Percentiles rank a stretch among this genome's conserved stretches.
Conservation (phyloP, 305 asterid genomes). For the Euphrasia arctica region DNA sequence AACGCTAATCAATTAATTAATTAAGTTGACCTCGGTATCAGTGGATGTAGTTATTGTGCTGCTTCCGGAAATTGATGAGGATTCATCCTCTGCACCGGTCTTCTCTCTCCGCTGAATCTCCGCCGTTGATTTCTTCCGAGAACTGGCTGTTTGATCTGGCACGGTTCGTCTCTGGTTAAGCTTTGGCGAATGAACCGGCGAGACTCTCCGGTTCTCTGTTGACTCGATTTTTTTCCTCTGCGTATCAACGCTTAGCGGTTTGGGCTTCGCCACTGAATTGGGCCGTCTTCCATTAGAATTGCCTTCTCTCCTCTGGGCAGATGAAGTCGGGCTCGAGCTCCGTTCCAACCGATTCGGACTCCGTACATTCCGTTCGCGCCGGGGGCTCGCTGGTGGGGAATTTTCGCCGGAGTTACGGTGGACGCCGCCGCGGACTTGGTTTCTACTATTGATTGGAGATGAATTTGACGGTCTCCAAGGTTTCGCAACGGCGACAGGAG, state of each 20-base stretch:
- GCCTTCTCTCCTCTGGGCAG: slow-evolving; percentile 40
- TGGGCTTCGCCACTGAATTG: slow-evolving; percentile 53
- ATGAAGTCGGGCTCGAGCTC: slow-evolving; percentile 42
- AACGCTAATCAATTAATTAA: neutral
- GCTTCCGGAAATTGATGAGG: slow-evolving; percentile 75
- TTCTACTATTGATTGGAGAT: slow-evolving; percentile 41
- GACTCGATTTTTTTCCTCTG: slow-evolving; percentile 44
- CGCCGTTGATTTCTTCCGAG: slow-evolving; percentile 34
- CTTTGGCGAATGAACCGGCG: slow-evolving; percentile 71
- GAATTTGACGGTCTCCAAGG: slow-evolving; percentile 39
- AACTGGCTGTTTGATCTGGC: slow-evolving; percentile 29
- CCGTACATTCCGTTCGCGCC: slow-evolving; percentile 46
- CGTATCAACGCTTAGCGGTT: slow-evolving; percentile 58
- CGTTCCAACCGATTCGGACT: slow-evolving; percentile 46
- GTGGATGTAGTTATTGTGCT: slow-evolving; percentile 65
- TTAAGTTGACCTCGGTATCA: slow-evolving; percentile 60
- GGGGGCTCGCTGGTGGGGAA: slow-evolving; percentile 49
- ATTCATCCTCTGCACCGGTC: slow-evolving; percentile 63
- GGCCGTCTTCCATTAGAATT: slow-evolving; percentile 41
- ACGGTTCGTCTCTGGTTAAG: slow-evolving; percentile 42
- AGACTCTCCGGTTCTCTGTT: slow-evolving; percentile 42
- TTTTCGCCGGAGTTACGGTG: slow-evolving; percentile 52
- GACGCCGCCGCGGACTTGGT: slow-evolving; percentile 32
- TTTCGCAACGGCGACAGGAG: slow-evolving; percentile 57
- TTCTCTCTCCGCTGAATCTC: slow-evolving; percentile 48